Base-by-base conservation (phyloP, 2,329 filamentous ascomycete genomes). In the Claviceps pusilla region DNA sequence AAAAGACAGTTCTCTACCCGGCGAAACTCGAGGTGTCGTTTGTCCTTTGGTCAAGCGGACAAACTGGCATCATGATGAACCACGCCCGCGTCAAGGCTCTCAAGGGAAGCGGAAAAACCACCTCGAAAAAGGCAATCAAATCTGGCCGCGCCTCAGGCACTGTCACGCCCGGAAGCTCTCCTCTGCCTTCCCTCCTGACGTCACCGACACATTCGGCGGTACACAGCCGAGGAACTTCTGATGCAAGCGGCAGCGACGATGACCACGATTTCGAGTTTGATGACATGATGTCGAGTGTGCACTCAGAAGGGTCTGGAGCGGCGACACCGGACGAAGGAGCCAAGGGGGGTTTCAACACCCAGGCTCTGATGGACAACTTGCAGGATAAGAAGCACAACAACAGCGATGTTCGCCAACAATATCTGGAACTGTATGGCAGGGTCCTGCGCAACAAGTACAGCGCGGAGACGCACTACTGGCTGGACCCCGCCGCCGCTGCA, bases 361-460 rank as follows among this genome's bases (percentile, higher is more conserved):
- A 76, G 33, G 77, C 83, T 57, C 79, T 83, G 55, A 82, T 94
- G 58, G 76, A 84, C 50, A 82, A 86, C 60, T 78, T 95, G 33
- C 75, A 84, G 54, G 75, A 79, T 57, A 83, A 87, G 62, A 95
- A 94, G 74, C 82, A 84, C 59, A 88, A 84, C 68, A 89, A 83
- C 59, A 79, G 77, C 29, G 79, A 86, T 58, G 80, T 82, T 28
- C 80, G 89, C 52, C 84, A 89, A 62, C 63, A 68, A 28, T 61
- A 66, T 11, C 54, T 71, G 9, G 63, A 65, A 5, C 56, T 62
- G 28, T 71, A 66, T 50, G 60, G 69, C 55, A 65, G 62, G 53
- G 74, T 87, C 24, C 67, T 90, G 52, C 86, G 84, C 46, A 63
- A 57, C 48, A 63, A 61, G 3, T 71, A 69, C 57, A 59, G 59